Conservation (phyloP, 495 filamentous ascomycete genomes). For the Talaromyces stipitatus region DNA sequence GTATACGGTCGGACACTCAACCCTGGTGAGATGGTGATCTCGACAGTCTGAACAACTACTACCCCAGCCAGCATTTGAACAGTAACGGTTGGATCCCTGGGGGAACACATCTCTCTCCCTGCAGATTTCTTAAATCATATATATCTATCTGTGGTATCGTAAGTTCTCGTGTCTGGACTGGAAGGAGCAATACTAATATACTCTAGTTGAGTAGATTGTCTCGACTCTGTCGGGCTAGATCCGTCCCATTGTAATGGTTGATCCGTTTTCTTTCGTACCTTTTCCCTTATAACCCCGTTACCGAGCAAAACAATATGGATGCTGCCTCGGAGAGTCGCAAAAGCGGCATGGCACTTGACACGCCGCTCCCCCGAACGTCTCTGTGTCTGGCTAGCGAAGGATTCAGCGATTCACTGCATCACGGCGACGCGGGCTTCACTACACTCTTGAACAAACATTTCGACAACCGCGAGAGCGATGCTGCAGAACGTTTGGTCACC, state of each 20-base stretch:
- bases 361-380: conserved; percentile 11
- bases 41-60: neutral
- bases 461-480: conserved; percentile 48
- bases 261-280: neutral
- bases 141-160: too few relatives aligned
- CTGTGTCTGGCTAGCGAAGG: conserved; percentile 36
- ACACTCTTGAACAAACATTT: conserved; percentile 40
- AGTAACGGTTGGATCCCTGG: too few relatives aligned
- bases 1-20: neutral
- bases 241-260: neutral
- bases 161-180: too few relatives aligned
- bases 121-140: too few relatives aligned
- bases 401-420: conserved; percentile 30
- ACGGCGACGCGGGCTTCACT: conserved; percentile 43
- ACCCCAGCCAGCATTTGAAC: neutral
- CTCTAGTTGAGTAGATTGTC: neutral
- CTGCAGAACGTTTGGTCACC: conserved; percentile 52
- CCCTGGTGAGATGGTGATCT: neutral
- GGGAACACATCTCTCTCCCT: too few relatives aligned
- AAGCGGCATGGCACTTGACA: neutral
- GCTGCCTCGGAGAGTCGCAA: neutral
- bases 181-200: neutral
- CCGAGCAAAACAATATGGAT: neutral
- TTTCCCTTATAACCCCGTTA: neutral
- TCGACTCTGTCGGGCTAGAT: neutral